Conservation (phyloP, 108 stramenopile species). For the Cyclostephanos tholiformis region DNA sequence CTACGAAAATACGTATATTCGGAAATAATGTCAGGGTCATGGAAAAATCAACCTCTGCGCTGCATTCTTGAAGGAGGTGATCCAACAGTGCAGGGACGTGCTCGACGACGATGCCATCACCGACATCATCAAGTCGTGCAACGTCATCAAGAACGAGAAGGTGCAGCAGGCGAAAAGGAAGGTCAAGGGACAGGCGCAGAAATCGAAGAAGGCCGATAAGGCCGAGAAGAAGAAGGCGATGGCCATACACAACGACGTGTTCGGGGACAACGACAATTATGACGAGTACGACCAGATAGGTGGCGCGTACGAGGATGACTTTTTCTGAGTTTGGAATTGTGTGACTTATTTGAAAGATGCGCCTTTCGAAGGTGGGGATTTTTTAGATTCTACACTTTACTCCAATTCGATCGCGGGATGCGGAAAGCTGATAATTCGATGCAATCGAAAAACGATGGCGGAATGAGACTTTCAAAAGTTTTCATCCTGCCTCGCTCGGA, state of each 20-base stretch:
- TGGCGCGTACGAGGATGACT: constrained; percentile 83
- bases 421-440: too few species aligned
- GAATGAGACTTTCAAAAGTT: too few species aligned
- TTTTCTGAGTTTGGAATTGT: constrained; percentile 66
- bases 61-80: constrained; percentile 81
- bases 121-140: constrained; percentile 88
- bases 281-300: constrained; percentile 87
- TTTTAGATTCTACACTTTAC: too few species aligned
- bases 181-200: constrained; percentile 89
- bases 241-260: constrained; percentile 74
- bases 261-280: constrained; percentile 85
- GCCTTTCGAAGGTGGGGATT: too few species aligned
- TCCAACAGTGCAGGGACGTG: constrained; percentile 81
- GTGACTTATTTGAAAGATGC: too few species aligned
- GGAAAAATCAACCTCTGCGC: constrained; percentile 81
- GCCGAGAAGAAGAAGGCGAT: constrained; percentile 76
- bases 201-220: constrained; percentile 88
- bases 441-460: too few species aligned
- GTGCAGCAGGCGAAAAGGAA: constrained; percentile 84
- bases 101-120: constrained; percentile 85
- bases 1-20: not conserved
- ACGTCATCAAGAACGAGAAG: constrained; percentile 93
- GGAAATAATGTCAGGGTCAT: constrained; percentile 51
- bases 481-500: too few species aligned
- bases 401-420: too few species aligned